phyloP scores from a whole-genome alignment of 2,329 filamentous ascomycete genomes.

The Apiospora marii region DNA sequence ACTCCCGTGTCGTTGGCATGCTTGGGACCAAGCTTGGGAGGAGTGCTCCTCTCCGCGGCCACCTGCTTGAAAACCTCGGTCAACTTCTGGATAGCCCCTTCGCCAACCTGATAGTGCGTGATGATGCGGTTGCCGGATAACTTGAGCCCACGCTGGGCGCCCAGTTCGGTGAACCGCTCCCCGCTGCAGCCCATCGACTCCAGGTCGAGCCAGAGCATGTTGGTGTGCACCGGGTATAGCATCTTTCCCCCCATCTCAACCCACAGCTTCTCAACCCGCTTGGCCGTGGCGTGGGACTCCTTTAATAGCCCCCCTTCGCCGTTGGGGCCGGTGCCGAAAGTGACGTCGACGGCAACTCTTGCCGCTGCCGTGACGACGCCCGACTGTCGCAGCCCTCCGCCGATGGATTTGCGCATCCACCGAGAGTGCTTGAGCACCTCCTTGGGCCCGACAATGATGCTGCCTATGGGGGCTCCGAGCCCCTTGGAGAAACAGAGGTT shows the following conservation, averaged over 20 bases:
- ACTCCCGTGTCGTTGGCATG: slow-evolving; percentile 8
- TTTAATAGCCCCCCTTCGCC: slow-evolving; percentile 50
- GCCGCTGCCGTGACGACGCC: slow-evolving; percentile 81
- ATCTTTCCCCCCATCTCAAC: slow-evolving; percentile 66
- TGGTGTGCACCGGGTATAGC: slow-evolving; percentile 69
- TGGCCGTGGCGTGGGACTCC: slow-evolving; percentile 65
- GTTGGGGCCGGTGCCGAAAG: slow-evolving; percentile 66
- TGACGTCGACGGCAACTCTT: slow-evolving; percentile 79
- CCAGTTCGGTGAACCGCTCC: slow-evolving; percentile 37
- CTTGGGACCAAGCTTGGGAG: background rate
- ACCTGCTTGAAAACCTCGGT: slow-evolving; percentile 53
- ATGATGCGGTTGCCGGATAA: slow-evolving; percentile 40
- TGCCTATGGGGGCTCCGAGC: slow-evolving; percentile 60
- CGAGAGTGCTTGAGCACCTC: slow-evolving; percentile 70
- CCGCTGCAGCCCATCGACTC: slow-evolving; percentile 34
- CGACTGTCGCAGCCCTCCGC: slow-evolving; percentile 79
- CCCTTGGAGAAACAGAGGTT: slow-evolving; percentile 61
- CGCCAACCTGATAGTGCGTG: slow-evolving; percentile 58
- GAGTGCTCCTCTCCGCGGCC: slow-evolving; percentile 34
- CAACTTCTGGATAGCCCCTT: slow-evolving; percentile 61
- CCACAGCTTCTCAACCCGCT: slow-evolving; percentile 70
- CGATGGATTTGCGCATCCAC: slow-evolving; percentile 83
- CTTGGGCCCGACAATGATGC: slow-evolving; percentile 53
- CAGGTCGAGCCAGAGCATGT: slow-evolving; percentile 77
- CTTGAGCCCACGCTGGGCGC: slow-evolving; percentile 38